Percentiles rank a stretch among this genome's conserved stretches.
These are phyloP conservation scores for Colletotrichum trifolii DNA, from an alignment of 2,329 filamentous ascomycete species.

Conservation along the genomic window DNA sequence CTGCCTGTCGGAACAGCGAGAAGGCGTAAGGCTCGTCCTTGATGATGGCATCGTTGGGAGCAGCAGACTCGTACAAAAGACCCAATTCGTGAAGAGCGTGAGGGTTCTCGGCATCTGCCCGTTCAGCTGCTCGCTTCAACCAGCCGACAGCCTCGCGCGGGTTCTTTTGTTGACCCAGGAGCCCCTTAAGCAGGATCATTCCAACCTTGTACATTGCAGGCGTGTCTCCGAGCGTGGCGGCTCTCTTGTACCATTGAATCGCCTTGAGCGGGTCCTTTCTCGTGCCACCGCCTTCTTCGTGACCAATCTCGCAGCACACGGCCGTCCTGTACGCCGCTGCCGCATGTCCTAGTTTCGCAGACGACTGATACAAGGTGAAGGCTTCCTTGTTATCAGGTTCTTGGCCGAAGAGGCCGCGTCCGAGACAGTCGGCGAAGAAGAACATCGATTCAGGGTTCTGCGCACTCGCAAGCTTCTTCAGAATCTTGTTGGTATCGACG, in stretches of 20 bases:
- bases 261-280: constrained; percentile 91
- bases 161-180: constrained; percentile 88
- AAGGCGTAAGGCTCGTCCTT: constrained; percentile 85
- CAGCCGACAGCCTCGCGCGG: constrained; percentile 88
- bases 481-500: constrained; percentile 85
- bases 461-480: constrained; percentile 84
- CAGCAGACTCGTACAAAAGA: constrained; percentile 72
- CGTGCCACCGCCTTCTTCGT: constrained; percentile 93
- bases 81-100: constrained; percentile 93
- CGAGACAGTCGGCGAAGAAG: constrained; percentile 89
- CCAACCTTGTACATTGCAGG: constrained; percentile 99
- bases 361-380: constrained; percentile 91
- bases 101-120: constrained; percentile 88
- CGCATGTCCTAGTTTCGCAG: constrained; percentile 88
- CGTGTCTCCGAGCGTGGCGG: constrained; percentile 88
- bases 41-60: constrained; percentile 77
- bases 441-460: constrained; percentile 92
- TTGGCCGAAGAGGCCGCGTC: constrained; percentile 81
- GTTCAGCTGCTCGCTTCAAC: constrained; percentile 92
- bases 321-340: constrained; percentile 93
- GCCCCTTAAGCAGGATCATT: constrained; percentile 92
- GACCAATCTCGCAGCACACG: constrained; percentile 96
- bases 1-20: constrained; percentile 86
- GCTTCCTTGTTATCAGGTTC: constrained; percentile 91
- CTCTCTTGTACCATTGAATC: constrained; percentile 97